phyloP scores from a whole-genome alignment of 768 basidiomycete genomes.

The Lyophyllum semitale region DNA sequence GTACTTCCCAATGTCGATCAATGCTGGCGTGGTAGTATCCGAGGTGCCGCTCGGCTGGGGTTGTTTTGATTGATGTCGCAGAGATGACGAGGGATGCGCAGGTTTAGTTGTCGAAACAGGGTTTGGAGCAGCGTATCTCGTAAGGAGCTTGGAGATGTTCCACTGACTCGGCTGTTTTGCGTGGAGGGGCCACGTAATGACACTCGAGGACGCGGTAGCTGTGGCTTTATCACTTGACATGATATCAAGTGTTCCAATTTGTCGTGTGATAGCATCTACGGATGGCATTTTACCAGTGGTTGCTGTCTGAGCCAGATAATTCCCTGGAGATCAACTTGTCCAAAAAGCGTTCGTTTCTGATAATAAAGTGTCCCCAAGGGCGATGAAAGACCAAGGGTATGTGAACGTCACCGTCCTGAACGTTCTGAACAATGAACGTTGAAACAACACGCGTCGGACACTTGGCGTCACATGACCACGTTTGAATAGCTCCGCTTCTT shows the following conservation, averaged over 20 bases:
- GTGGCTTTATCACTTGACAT: conserved; percentile 41
- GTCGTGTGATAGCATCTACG: conserved; percentile 63
- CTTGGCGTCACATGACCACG: not conserved
- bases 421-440: not conserved
- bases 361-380: too few species aligned
- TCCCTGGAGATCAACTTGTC: not conserved
- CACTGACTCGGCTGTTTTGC: conserved; percentile 59
- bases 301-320: not conserved
- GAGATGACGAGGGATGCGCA: conserved; percentile 38
- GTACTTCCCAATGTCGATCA: conserved; percentile 83
- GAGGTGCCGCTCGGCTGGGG: conserved; percentile 20
- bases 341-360: not conserved
- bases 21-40: conserved; percentile 26
- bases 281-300: conserved; percentile 18
- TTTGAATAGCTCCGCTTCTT: not conserved
- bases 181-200: conserved; percentile 31
- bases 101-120: conserved; percentile 41
- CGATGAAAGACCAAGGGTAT: too few species aligned
- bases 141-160: conserved; percentile 69
- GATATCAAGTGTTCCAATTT: conserved; percentile 72
- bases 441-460: not conserved
- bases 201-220: conserved; percentile 29
- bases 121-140: conserved; percentile 74
- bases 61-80: conserved; percentile 36
- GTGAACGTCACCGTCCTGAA: too few species aligned